Conservation (phyloP, 176 grass and related monocot genomes). For the Rhynchospora breviuscula region DNA sequence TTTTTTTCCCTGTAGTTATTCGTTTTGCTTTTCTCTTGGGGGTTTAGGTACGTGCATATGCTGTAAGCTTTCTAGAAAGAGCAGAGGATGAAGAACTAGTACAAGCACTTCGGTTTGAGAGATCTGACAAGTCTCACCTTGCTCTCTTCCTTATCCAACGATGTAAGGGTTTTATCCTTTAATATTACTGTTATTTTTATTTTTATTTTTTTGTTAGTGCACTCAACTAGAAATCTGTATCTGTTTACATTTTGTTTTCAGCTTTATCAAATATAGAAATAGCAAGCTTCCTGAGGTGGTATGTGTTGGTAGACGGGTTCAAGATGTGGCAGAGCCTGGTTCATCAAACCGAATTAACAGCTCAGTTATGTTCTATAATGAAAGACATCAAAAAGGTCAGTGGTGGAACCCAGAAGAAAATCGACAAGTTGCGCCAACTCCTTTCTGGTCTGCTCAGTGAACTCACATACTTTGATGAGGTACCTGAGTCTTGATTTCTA, state of each 20-base stretch:
- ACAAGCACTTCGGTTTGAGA: conserved; percentile 98
- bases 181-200: background rate
- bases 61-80: conserved; percentile 85
- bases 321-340: conserved; percentile 86
- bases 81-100: conserved; percentile 97
- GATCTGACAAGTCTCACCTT: conserved; percentile 86
- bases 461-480: conserved; percentile 93
- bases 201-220: background rate
- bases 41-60: conserved; percentile 79
- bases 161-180: conserved; percentile 40
- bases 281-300: conserved; percentile 95
- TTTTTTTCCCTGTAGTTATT: background rate
- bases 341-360: conserved; percentile 68
- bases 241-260: conserved; percentile 10
- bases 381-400: conserved; percentile 78
- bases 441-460: conserved; percentile 71
- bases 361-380: conserved; percentile 82
- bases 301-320: conserved; percentile 88
- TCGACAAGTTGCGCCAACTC: conserved; percentile 73
- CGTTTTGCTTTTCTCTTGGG: conserved; percentile 19
- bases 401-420: conserved; percentile 80
- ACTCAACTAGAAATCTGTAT: background rate
- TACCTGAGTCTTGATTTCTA: background rate
- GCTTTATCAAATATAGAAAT: conserved; percentile 96
- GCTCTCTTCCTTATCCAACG: conserved; percentile 86